A percentile compares a stretch with the other conserved stretches of the same genome.
Evolutionary conservation across 768 basidiomycete species (phyloP).

Genomic region (Pleurotus pulmonarius): DNA sequence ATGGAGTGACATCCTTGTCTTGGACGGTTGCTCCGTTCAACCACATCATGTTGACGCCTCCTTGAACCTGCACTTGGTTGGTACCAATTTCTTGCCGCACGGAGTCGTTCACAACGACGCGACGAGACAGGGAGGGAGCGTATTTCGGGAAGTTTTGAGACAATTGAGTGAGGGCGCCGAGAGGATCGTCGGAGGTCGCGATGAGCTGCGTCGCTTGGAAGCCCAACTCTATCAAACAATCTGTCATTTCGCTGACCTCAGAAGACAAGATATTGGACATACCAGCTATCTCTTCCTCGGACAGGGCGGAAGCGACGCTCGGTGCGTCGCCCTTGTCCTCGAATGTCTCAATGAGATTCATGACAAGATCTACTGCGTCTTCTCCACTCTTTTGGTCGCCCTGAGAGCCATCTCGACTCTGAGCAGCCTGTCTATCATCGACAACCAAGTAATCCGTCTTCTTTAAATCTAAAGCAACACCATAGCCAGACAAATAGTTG

Average conservation of each 20-base stretch:
- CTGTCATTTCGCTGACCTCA: no score
- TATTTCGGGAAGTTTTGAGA: slow-evolving; percentile 91
- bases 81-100: slow-evolving; percentile 52
- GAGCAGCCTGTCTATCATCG: slow-evolving; percentile 67
- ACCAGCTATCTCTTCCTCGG: slow-evolving; percentile 56
- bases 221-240: slow-evolving; percentile 49
- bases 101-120: slow-evolving; percentile 48
- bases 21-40: slow-evolving; percentile 70
- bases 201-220: slow-evolving; percentile 75
- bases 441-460: slow-evolving; percentile 95
- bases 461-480: slow-evolving; percentile 89
- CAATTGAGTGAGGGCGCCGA: slow-evolving; percentile 60
- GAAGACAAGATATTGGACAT: slow-evolving; percentile 13
- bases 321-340: slow-evolving; percentile 32
- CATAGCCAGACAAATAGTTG: slow-evolving; percentile 78
- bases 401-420: background rate
- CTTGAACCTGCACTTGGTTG: slow-evolving; percentile 53
- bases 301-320: slow-evolving; percentile 38
- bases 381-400: slow-evolving; percentile 23
- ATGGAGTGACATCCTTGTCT: slow-evolving; percentile 65
- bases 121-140: slow-evolving; percentile 67
- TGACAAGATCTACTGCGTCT: slow-evolving; percentile 26
- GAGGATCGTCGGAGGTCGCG: slow-evolving; percentile 48
- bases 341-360: slow-evolving; percentile 34
- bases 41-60: slow-evolving; percentile 64